Conservation (phyloP, 352 stramenopile species). For the Phytophthora aleatoria region DNA sequence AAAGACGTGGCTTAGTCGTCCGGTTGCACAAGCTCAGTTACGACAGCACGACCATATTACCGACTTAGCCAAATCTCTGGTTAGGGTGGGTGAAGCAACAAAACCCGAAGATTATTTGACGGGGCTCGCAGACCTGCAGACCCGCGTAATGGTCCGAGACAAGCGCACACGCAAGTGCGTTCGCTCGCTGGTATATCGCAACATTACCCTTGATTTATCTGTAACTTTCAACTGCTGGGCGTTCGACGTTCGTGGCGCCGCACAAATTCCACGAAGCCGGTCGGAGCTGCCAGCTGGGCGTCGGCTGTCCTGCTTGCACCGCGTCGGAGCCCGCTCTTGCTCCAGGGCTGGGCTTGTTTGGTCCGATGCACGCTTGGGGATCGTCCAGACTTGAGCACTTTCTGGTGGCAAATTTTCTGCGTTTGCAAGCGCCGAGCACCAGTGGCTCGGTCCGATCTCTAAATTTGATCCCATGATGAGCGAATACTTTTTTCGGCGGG, state of each 20-base stretch:
- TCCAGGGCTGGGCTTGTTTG: slow-evolving; percentile 19
- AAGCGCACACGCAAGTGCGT: neutral
- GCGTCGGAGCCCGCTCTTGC: slow-evolving; percentile 12
- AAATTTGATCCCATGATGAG: slow-evolving; percentile 17
- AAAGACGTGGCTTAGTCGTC: slow-evolving; percentile 6
- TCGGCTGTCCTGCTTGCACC: slow-evolving; percentile 19
- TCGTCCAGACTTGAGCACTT: slow-evolving; percentile 14
- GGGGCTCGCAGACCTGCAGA: neutral
- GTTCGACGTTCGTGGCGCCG: neutral
- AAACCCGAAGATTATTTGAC: neutral
- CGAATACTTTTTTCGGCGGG: slow-evolving; percentile 24
- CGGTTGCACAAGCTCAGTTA: slow-evolving; percentile 8
- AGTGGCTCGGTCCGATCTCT: slow-evolving; percentile 14
- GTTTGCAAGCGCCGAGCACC: slow-evolving; percentile 10
- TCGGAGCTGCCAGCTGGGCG: slow-evolving; percentile 23
- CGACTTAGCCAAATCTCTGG: slow-evolving; percentile 12
- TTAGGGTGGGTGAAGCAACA: neutral
- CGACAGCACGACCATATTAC: slow-evolving; percentile 1
- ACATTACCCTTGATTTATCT: slow-evolving; percentile 15
- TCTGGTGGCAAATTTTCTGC: slow-evolving; percentile 15
- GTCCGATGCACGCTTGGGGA: slow-evolving; percentile 9
- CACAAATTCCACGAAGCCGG: slow-evolving; percentile 8
- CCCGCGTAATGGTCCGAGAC: neutral
- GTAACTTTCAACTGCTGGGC: slow-evolving; percentile 2
- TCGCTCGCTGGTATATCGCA: neutral